A percentile compares a stretch with the other conserved stretches of the same genome.
These are phyloP conservation scores for Vigna nakashimae DNA, from an alignment of 306 rosid genomes.

Conservation along the genomic window DNA sequence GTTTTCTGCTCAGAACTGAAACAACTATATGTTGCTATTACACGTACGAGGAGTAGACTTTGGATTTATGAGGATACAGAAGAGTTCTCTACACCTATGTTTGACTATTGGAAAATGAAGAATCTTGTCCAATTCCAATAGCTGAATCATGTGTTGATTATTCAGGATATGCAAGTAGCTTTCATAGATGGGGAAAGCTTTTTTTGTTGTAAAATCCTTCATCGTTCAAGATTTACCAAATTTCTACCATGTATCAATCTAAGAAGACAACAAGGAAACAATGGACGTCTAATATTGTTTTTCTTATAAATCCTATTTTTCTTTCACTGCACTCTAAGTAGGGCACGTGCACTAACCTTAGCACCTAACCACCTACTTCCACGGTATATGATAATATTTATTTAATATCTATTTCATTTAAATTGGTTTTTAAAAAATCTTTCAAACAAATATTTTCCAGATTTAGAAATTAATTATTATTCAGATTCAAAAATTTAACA, in stretches of 20 bases:
- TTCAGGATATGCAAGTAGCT: too few species aligned
- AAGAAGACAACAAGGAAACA: conserved; percentile 8
- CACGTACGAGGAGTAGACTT: conserved; percentile 64
- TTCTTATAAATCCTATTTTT: background rate
- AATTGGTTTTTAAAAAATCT: too few species aligned
- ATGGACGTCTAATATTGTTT: background rate
- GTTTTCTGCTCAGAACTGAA: conserved; percentile 74
- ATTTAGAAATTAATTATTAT: too few species aligned
- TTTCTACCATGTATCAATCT: background rate
- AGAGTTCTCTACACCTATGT: conserved; percentile 52
- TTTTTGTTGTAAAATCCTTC: too few species aligned
- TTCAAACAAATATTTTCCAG: too few species aligned
- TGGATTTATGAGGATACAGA: conserved; percentile 66
- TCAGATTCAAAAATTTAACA: too few species aligned
- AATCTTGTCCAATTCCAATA: conserved; percentile 57
- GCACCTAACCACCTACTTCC: too few species aligned
- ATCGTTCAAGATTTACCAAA: too few species aligned
- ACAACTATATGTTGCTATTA: conserved; percentile 70
- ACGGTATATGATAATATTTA: too few species aligned
- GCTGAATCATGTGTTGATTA: background rate
- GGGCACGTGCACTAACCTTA: conserved; percentile 2
- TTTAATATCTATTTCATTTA: too few species aligned
- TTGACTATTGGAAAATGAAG: conserved; percentile 62
- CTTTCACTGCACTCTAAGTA: background rate
- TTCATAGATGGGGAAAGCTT: too few species aligned